Base-by-base conservation (phyloP, 345 rosid genomes). In the Diplotaxis tenuifolia region DNA sequence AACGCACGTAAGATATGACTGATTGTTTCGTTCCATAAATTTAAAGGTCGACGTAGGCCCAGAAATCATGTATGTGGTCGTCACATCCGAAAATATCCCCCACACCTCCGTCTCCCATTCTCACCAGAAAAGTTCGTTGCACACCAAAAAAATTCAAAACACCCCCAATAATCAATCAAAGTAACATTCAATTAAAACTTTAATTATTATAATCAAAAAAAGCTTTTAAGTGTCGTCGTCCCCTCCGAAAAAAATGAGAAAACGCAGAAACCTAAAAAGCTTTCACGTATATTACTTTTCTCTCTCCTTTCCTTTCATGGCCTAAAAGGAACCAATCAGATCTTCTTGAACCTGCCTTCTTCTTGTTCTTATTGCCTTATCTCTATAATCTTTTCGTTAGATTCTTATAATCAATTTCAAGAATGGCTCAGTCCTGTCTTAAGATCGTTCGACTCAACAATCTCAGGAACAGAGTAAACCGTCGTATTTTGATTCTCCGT, bases 401-500 rank as follows among this genome's bases (percentile, higher is more conserved):
- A 49, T 49, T 9, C 19, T 25, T 15, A 6, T 25, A 64, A 42
- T 25, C 54, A 42, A 8, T 58, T 34, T n/a, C n/a, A 21, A 60
- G 25, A 40, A 75, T 71, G 83, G 76, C 73, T 54, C 79, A 71
- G 6, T 15, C 70, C 3, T 75, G 74, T 68, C 75, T 68, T 49
- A 68, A 50, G 60, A 78, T 76, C 78, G 82, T 60, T 36, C 75
- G 74, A 18, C 71, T 80, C 68, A 79, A 79, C 23, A 78, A 79
- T 36, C 86, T 85, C 5, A 65, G 78, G 31, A 76, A 50, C 9
- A 78, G 86, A 68, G 73, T 88, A 16, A 79, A 79, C 9, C 87
- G 90, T 16, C 83, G 89, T 18, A 62, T 91, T 47, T 75, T 81
- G 25, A 65, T 75, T 40, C 82, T 91, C 31, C 81, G 89, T 11